Percentiles rank a stretch among this genome's conserved stretches.
Conservation (phyloP, 345 rosid species). For the Eutrema heterophyllum region DNA sequence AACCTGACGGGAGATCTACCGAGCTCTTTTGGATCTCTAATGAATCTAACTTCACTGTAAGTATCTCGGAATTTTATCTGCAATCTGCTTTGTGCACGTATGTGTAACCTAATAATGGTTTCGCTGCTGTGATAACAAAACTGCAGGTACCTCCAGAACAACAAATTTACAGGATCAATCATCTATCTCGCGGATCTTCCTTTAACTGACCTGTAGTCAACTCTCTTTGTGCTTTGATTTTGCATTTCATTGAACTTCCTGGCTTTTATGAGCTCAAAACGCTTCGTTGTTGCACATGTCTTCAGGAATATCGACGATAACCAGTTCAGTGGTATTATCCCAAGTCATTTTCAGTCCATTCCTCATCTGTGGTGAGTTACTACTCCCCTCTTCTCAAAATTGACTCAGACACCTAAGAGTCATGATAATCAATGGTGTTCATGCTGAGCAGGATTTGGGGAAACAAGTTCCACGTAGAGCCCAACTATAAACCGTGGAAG, state of each 20-base stretch:
- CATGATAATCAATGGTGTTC: conserved; percentile 3
- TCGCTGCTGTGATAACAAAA: conserved; percentile 12
- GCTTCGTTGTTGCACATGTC: conserved; percentile 5
- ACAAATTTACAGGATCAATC: conserved; percentile 88
- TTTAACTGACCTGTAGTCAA: conserved; percentile 64
- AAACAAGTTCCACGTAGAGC: conserved; percentile 53
- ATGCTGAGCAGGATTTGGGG: conserved; percentile 70
- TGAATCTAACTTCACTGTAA: conserved; percentile 70
- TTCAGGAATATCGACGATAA: conserved; percentile 79
- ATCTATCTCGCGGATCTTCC: conserved; percentile 69
- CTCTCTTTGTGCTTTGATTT: conserved; percentile 8
- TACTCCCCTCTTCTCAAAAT: neutral
- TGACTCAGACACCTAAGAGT: neutral
- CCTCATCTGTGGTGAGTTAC: conserved; percentile 65
- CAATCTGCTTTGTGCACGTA: conserved; percentile 5
- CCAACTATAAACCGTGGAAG: conserved; percentile 67
- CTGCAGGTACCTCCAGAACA: conserved; percentile 76
- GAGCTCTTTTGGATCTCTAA: conserved; percentile 66
- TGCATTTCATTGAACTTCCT: conserved; percentile 16
- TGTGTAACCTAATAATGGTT: neutral
- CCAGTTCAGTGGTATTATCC: conserved; percentile 81
- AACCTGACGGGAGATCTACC: conserved; percentile 84
- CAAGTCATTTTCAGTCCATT: conserved; percentile 71
- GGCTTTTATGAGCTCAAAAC: conserved; percentile 22
- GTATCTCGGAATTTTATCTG: neutral